Evolutionary conservation across 306 rosid genomes (phyloP), one percentile per base, ranked within the genome.

Genomic region (Nissolia schottii): DNA sequence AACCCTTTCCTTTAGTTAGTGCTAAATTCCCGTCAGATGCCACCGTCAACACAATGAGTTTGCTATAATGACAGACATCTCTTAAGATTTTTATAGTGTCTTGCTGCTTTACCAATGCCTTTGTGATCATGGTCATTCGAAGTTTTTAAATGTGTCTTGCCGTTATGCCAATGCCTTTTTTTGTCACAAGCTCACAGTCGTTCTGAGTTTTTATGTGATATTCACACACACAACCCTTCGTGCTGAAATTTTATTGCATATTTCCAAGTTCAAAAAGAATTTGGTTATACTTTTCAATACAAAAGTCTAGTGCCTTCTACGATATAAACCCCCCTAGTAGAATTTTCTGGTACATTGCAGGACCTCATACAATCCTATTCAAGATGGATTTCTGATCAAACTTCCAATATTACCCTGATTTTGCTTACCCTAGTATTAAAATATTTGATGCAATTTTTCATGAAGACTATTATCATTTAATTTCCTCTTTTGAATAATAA

Each of bases 61-160:
- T 28, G 41, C 15, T 25, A 7, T 29, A 25, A 19, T 45, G 27
- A 66, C 19, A 9, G 27, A 66, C 13, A 10, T 46, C 58, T 48
- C 70, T 77, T 32, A 83, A 61, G 20, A 82, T 84, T 64, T 86
- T 80, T 78, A 86, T 74, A 6, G 79, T 76, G 80, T 86, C 87
- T 75, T 85, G 80, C 67, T 86, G 88, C 55, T 88, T 87, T 64
- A 85, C 89, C 80, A 91, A 72, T 10, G 86, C 89, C 77, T 90
- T 88, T 76, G 88, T 88, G 45, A 87, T 82, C 76, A 83, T 87
- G 61, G 90, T 87, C 85, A 78, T 78, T 50, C 82, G 35, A 67
- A 87, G 90, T 72, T 88, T 91, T 73, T 83, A n/a, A n/a, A n/a
- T n/a, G n/a, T n/a, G n/a, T n/a, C n/a, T n/a, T n/a, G n/a, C n/a